These are phyloP conservation scores for Rhynchospora pubera DNA, from an alignment of 176 grass and related monocot genomes.

Conservation along the genomic window DNA sequence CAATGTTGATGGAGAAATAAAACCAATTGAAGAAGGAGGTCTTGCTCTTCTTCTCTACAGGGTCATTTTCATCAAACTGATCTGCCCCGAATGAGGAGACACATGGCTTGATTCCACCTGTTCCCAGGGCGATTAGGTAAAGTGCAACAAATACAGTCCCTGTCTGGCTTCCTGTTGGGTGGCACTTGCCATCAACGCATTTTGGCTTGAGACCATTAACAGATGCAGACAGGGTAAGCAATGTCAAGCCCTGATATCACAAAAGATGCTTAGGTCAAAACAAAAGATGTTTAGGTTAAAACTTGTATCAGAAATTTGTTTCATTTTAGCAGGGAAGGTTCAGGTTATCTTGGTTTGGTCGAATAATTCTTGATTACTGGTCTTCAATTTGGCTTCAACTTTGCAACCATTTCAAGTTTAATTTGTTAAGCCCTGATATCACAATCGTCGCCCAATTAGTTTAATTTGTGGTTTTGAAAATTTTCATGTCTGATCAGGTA, in stretches of 20 bases:
- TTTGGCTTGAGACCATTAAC: constrained; percentile 42
- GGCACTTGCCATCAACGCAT: constrained; percentile 28
- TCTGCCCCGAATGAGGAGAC: constrained; percentile 74
- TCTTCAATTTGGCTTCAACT: background rate
- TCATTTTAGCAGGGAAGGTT: background rate
- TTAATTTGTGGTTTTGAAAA: background rate
- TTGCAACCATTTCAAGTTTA: background rate
- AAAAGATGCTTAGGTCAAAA: background rate
- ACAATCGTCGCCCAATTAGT: background rate
- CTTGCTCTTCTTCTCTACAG: constrained; percentile 52
- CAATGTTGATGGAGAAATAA: constrained; percentile 91
- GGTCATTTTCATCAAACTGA: constrained; percentile 74
- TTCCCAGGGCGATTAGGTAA: constrained; percentile 68
- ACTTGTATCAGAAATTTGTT: background rate
- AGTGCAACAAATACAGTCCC: constrained; percentile 50
- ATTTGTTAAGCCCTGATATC: no score
- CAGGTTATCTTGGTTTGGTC: background rate
- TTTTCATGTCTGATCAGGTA: background rate
- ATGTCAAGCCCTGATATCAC: constrained; percentile 34
- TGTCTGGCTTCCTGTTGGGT: constrained; percentile 40
- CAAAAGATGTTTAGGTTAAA: background rate
- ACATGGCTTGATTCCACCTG: constrained; percentile 88
- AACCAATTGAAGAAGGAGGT: constrained; percentile 93
- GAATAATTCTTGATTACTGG: background rate
- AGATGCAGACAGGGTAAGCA: constrained; percentile 55